These are phyloP conservation scores for Ceratocystis cubensis DNA, from an alignment of 2,329 filamentous ascomycete species.

Conservation along the genomic window DNA sequence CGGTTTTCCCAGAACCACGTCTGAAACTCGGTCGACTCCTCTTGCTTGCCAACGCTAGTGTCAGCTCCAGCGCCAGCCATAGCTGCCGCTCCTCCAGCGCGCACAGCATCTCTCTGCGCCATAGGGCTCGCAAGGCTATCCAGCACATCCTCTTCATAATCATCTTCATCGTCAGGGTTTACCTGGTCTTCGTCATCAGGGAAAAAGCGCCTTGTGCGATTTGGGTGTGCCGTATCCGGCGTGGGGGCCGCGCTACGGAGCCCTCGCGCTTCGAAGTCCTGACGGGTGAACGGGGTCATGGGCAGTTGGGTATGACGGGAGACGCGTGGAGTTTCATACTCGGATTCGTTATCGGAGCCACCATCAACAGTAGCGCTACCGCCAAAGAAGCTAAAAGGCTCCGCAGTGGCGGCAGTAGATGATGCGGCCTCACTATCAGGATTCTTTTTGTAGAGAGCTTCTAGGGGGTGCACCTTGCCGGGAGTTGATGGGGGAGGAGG, in stretches of 20 bases:
- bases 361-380: constrained; percentile 38
- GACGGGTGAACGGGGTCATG: constrained; percentile 70
- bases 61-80: background rate
- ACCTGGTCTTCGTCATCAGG: constrained; percentile 36
- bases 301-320: constrained; percentile 36
- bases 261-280: constrained; percentile 62
- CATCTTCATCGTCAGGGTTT: constrained; percentile 32
- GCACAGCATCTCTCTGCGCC: constrained; percentile 3
- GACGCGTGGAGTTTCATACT: constrained; percentile 23
- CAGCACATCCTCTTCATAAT: constrained; percentile 25
- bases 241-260: constrained; percentile 86
- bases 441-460: constrained; percentile 74
- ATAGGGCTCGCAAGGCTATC: constrained; percentile 21
- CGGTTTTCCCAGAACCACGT: constrained; percentile 58
- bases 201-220: constrained; percentile 49
- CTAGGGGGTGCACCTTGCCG: constrained; percentile 63
- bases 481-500: constrained; percentile 37
- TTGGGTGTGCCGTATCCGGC: constrained; percentile 76
- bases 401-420: constrained; percentile 27
- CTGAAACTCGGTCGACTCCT: constrained; percentile 41
- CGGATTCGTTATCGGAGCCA: constrained; percentile 32
- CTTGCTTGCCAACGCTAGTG: constrained; percentile 21
- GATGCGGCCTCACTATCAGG: constrained; percentile 27
- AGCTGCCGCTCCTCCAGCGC: constrained; percentile 23
- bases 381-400: constrained; percentile 70